Percentiles rank a stretch among this genome's conserved stretches.
Conservation (phyloP, 257 asterid species). For the Solanum rostratum region DNA sequence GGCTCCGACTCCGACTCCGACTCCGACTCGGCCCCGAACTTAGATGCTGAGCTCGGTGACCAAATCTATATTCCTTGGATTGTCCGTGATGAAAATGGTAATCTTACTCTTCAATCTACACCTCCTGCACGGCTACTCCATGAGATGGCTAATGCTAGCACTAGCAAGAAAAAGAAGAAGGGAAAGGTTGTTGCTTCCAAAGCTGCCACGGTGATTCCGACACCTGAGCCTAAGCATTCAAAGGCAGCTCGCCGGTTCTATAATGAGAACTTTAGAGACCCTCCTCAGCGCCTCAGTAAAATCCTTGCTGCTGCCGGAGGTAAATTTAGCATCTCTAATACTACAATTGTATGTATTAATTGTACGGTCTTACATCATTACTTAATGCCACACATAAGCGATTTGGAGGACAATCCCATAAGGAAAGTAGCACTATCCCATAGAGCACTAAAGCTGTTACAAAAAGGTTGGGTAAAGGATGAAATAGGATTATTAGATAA, state of each 20-base stretch:
- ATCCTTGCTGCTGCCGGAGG: conserved; percentile 97
- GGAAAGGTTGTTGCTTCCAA: conserved; percentile 11
- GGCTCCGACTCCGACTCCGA: conserved; percentile 4
- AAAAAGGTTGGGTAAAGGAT: not conserved
- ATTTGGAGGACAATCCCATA: not conserved
- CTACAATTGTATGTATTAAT: not conserved
- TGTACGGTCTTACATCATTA: not conserved
- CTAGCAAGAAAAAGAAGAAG: conserved; percentile 47
- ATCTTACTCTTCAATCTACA: conserved; percentile 30
- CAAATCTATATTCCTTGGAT: conserved; percentile 62
- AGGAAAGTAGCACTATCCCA: not conserved
- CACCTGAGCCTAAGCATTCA: conserved; percentile 63
- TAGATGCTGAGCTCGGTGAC: conserved; percentile 20
- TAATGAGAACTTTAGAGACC: conserved; percentile 75
- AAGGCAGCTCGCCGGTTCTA: conserved; percentile 95
- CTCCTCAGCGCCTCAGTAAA: conserved; percentile 81
- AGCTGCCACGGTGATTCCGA: conserved; percentile 11
- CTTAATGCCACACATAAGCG: too few relatives aligned
- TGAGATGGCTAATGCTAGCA: conserved; percentile 38
- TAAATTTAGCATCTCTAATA: conserved; percentile 10
- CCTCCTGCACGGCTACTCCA: conserved; percentile 51
- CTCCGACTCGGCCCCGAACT: not conserved
- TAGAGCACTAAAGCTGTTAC: not conserved
- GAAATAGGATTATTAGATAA: not conserved
- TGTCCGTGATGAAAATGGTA: conserved; percentile 56